Conservation (phyloP, 208 protist genomes). For the Leishmania tarentolae region DNA sequence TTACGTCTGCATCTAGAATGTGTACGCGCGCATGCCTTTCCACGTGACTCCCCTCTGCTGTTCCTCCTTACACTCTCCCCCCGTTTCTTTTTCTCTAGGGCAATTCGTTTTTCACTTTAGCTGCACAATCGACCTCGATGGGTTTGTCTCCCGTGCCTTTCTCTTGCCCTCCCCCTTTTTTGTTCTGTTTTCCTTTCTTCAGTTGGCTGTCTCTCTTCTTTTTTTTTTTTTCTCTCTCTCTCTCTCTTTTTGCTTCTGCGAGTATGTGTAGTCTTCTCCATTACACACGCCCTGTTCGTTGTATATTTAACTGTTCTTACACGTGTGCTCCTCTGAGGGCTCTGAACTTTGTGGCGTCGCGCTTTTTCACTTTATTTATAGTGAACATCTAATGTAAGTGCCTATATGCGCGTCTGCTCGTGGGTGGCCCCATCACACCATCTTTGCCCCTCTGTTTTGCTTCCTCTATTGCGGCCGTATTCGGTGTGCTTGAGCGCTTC, state of each 20-base stretch:
- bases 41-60: neutral
- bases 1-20: neutral
- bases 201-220: neutral
- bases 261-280: neutral
- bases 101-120: too few relatives aligned
- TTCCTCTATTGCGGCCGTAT: neutral
- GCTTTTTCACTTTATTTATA: neutral
- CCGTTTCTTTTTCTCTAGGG: neutral
- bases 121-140: neutral
- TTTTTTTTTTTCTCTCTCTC: neutral
- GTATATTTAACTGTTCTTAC: neutral
- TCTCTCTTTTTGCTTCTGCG: neutral
- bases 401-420: neutral
- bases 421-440: neutral
- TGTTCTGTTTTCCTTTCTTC: neutral
- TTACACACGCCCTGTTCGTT: neutral
- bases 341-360: neutral
- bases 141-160: neutral
- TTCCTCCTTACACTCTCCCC: neutral
- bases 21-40: neutral
- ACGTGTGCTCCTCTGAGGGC: neutral
- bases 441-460: neutral
- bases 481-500: neutral
- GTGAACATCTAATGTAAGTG: neutral
- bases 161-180: neutral